phyloP scores from a whole-genome alignment of 805 yeast species.

The Nakazawaea laoshanensis region DNA sequence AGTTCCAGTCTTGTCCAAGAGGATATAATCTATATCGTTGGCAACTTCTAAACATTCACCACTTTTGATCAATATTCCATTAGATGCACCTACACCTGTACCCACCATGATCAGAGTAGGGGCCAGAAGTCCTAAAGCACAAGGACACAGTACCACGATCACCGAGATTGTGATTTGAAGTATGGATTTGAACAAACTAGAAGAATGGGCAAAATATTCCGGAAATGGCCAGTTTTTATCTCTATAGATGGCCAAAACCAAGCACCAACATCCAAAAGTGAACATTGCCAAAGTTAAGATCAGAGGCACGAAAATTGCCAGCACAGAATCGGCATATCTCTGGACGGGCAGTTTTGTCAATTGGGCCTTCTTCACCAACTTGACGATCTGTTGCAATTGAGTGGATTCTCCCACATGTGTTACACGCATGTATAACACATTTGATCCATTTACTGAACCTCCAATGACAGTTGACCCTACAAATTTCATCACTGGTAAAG shows the following conservation, averaged over 20 bases:
- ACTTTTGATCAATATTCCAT: slow-evolving; percentile 89
- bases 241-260: slow-evolving; percentile 23
- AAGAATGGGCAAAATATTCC: slow-evolving; percentile 16
- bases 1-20: slow-evolving; percentile 96
- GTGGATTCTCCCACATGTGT: slow-evolving; percentile 74
- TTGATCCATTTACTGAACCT: slow-evolving; percentile 83
- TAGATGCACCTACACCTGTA: slow-evolving; percentile 87
- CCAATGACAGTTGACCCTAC: slow-evolving; percentile 66
- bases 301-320: slow-evolving; percentile 77
- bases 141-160: slow-evolving; percentile 96
- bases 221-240: slow-evolving; percentile 15
- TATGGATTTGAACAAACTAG: slow-evolving; percentile 17
- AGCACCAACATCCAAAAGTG: slow-evolving; percentile 62
- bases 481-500: slow-evolving; percentile 60
- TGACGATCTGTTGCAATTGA: slow-evolving; percentile 79
- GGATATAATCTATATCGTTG: slow-evolving; percentile 49
- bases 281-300: slow-evolving; percentile 52
- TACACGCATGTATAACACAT: slow-evolving; percentile 61
- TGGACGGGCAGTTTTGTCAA: slow-evolving; percentile 86
- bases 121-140: slow-evolving; percentile 95
- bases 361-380: slow-evolving; percentile 84
- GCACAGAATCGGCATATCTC: slow-evolving; percentile 75
- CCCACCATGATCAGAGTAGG: slow-evolving; percentile 99
- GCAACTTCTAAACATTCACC: slow-evolving; percentile 82
- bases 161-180: slow-evolving; percentile 82